Base-by-base conservation (phyloP, 1,284 basidiomycete genomes). In the Moniliella sp. region DNA sequence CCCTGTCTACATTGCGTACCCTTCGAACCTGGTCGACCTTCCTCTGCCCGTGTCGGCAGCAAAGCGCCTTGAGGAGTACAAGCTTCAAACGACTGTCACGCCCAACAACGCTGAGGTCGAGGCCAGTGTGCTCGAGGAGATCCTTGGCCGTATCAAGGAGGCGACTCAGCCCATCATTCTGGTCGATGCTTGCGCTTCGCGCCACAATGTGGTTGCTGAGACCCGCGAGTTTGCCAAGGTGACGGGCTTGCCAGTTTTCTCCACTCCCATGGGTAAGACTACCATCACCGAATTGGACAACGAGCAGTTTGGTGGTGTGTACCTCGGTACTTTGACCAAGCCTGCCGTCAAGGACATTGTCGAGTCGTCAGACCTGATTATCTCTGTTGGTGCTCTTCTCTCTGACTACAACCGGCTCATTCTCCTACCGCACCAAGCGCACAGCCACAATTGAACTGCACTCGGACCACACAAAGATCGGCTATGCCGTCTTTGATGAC, bases 181-280 rank as follows among this genome's bases (percentile, higher is more conserved):
- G 11, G 74, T 84, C 23, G 86, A 94, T 53, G 82, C 81, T 1
- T 91, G 86, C 21, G n/a, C 78, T 0, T 69, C n/a, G 33, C 72
- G 84, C 9, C 83, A 84, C 49, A 72, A 75, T 36, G 75, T 75
- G 25, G 69, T 69, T 25, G 57, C 69, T 1, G 75, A 78, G 51
- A 66, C 78, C 3, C 65, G 69, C 29, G 71, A 80, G 30, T 67
- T 94, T 23, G 63, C 79, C 32, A 64, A 70, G 36, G 66, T 66
- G 30, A 79, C 78, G 4, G 71, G 71, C 14, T 42, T 54, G 18
- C 40, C 50, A 8, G 43, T 53, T n/a, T 50, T 45, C 14, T 38
- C 73, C 10, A 70, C 81, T 0, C 82, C 82, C 0, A 86, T 88
- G 83, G 84, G 81, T 26, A 88, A 88, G 62, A 72, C 75, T 1